Conservation (phyloP, 2,329 filamentous ascomycete species). For the Escovopsis sp. region DNA sequence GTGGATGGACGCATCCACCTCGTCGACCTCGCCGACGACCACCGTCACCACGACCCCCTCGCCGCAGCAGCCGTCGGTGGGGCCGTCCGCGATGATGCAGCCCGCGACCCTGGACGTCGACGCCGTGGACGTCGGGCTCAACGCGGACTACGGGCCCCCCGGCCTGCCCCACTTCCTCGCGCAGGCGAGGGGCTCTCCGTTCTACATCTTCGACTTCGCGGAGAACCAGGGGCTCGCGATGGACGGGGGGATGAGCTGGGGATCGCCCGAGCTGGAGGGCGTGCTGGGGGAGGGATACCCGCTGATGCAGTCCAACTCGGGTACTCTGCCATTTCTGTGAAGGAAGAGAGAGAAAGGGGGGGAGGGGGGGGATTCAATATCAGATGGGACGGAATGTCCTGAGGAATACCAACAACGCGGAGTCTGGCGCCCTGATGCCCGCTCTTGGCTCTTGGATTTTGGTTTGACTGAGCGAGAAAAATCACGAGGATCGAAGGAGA, state of each 20-base stretch:
- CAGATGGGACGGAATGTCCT: too few relatives aligned
- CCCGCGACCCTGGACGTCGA: not conserved
- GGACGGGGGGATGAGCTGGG: conserved; percentile 7
- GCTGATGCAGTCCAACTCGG: too few relatives aligned
- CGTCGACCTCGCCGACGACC: too few relatives aligned
- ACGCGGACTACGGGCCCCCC: conserved; percentile 11
- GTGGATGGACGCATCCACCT: conserved; percentile 4
- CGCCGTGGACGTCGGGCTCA: conserved; percentile 4
- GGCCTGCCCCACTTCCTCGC: conserved; percentile 15
- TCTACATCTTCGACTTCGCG: conserved; percentile 7
- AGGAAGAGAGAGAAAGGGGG: too few relatives aligned
- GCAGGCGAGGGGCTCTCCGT: conserved; percentile 11
- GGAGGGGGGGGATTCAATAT: too few relatives aligned
- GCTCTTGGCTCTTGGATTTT: too few relatives aligned
- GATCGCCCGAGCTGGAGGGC: conserved; percentile 7
- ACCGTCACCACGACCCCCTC: too few relatives aligned
- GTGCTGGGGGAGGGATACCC: conserved; percentile 2
- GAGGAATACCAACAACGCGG: too few relatives aligned
- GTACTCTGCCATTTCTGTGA: too few relatives aligned
- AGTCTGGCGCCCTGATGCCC: too few relatives aligned
- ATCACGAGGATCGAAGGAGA: too few relatives aligned
- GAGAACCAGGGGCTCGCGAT: conserved; percentile 11
- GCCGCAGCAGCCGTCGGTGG: conserved; percentile 6
- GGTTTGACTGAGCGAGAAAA: too few relatives aligned
- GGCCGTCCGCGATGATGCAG: conserved; percentile 8